Evolutionary conservation across 2,329 filamentous ascomycete species (phyloP).

Genomic region (Calonectria pauciramosa): DNA sequence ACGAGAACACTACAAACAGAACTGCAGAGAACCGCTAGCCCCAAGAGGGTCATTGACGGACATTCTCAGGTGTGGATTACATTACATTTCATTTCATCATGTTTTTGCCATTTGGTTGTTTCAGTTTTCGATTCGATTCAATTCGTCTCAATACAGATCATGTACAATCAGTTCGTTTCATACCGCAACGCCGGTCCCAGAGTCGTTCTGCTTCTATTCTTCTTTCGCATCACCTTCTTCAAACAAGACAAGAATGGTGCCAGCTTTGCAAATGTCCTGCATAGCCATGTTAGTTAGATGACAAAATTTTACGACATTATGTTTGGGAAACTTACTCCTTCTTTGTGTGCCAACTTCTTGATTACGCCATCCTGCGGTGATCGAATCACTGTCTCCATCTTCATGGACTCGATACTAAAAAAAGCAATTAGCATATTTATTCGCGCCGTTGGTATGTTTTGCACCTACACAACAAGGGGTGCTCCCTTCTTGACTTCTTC

Average conservation of each 20-base stretch:
- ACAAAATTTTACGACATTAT: not conserved
- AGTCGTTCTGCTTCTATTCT: slow-evolving; percentile 35
- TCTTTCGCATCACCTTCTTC: slow-evolving; percentile 63
- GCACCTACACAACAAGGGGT: slow-evolving; percentile 82
- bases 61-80: not conserved
- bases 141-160: slow-evolving; percentile 25
- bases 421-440: slow-evolving; percentile 39
- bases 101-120: not conserved
- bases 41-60: not conserved
- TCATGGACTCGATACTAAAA: slow-evolving; percentile 84
- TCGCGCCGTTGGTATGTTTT: slow-evolving; percentile 41
- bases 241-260: slow-evolving; percentile 81
- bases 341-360: slow-evolving; percentile 79
- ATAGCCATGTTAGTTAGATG: not conserved
- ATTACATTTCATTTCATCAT: not conserved
- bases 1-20: slow-evolving; percentile 3
- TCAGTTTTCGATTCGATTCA: slow-evolving; percentile 19
- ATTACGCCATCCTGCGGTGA: slow-evolving; percentile 81
- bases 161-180: slow-evolving; percentile 29
- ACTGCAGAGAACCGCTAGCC: slow-evolving; percentile 10
- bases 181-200: slow-evolving; percentile 32
- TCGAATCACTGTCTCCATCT: slow-evolving; percentile 89
- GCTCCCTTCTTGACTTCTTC: slow-evolving; percentile 88
- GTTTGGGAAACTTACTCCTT: slow-evolving; percentile 71
- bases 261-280: slow-evolving; percentile 83